Conservation (phyloP, 2,329 filamentous ascomycete genomes). For the Fusarium stilboides region DNA sequence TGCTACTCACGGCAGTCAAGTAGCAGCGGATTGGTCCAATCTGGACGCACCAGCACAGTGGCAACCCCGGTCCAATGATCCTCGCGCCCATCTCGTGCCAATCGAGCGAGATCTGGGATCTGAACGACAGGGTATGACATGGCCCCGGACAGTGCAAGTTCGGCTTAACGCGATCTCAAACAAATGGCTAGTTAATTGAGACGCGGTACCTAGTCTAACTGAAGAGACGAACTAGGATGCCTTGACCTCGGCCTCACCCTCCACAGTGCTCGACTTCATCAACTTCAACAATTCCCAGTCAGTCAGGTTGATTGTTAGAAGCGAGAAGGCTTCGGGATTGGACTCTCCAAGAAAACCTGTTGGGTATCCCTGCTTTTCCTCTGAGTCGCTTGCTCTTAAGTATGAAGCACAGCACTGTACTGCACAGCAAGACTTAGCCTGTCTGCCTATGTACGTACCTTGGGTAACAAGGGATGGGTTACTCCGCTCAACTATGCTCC, state of each 20-base stretch:
- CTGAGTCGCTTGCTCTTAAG: conserved; percentile 2
- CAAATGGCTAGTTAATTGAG: conserved; percentile 38
- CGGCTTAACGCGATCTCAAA: conserved; percentile 45
- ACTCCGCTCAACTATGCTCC: conserved; percentile 39
- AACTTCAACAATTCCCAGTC: conserved; percentile 8
- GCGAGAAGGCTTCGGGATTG: conserved; percentile 31
- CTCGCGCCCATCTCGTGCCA: conserved; percentile 37
- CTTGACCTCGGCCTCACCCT: conserved; percentile 4
- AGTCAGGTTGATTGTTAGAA: conserved; percentile 19
- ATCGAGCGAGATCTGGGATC: conserved; percentile 45
- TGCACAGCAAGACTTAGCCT: conserved; percentile 9
- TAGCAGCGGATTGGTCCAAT: conserved; percentile 25
- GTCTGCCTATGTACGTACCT: conserved; percentile 26
- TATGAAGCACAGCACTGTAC: conserved; percentile 11
- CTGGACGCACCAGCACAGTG: conserved; percentile 41
- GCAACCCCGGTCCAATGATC: conserved; percentile 28
- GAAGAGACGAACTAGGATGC: conserved; percentile 18
- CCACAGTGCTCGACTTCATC: conserved; percentile 24
- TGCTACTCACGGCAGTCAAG: conserved; percentile 12
- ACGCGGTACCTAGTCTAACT: conserved; percentile 19
- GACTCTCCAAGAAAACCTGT: conserved; percentile 6
- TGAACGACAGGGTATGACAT: conserved; percentile 40
- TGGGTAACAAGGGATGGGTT: conserved; percentile 35
- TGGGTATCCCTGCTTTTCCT: conserved; percentile 1
- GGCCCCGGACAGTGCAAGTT: conserved; percentile 43